phyloP scores from a whole-genome alignment of 352 stramenopile species.

The Globisporangium cystogenes region DNA sequence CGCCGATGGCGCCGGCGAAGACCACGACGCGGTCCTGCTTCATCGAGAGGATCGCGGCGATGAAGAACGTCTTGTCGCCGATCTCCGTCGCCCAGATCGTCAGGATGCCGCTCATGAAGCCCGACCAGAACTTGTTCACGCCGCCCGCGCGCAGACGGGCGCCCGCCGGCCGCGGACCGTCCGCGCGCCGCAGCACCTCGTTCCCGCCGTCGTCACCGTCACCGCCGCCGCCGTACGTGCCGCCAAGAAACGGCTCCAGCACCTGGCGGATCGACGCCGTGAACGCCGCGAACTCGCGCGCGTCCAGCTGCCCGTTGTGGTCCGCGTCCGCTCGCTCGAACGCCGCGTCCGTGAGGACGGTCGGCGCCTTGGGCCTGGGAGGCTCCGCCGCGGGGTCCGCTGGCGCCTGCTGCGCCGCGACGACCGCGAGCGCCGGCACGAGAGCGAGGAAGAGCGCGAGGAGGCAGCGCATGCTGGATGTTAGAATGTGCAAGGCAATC shows the following conservation, averaged over 20 bases:
- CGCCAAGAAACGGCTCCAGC: conserved; percentile 40
- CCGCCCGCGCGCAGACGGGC: conserved; percentile 28
- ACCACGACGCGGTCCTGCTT: conserved; percentile 95
- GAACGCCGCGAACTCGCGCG: conserved; percentile 59
- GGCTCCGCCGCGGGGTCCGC: neutral
- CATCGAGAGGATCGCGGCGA: conserved; percentile 96
- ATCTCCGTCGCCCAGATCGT: conserved; percentile 99
- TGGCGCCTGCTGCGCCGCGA: neutral
- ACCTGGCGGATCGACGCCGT: conserved; percentile 43
- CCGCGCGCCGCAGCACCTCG: conserved; percentile 11
- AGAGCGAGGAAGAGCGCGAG: neutral
- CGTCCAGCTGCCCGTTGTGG: conserved; percentile 66
- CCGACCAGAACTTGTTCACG: conserved; percentile 83
- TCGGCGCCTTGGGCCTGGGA: neutral
- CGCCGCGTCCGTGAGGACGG: conserved; percentile 14
- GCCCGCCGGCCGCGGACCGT: neutral
- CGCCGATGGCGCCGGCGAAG: conserved; percentile 93
- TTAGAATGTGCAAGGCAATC: too few species aligned
- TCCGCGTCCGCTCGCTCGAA: conserved; percentile 67
- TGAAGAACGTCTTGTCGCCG: conserved; percentile 99
- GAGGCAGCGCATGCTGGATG: neutral
- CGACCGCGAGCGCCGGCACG: neutral
- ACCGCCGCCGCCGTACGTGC: conserved; percentile 3
- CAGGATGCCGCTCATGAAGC: conserved; percentile 85
- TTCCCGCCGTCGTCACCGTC: conserved; percentile 15